A percentile compares a stretch with the other conserved stretches of the same genome.
phyloP scores from a whole-genome alignment of 2,329 filamentous ascomycete genomes.

The Emergomyces pasteurianus region DNA sequence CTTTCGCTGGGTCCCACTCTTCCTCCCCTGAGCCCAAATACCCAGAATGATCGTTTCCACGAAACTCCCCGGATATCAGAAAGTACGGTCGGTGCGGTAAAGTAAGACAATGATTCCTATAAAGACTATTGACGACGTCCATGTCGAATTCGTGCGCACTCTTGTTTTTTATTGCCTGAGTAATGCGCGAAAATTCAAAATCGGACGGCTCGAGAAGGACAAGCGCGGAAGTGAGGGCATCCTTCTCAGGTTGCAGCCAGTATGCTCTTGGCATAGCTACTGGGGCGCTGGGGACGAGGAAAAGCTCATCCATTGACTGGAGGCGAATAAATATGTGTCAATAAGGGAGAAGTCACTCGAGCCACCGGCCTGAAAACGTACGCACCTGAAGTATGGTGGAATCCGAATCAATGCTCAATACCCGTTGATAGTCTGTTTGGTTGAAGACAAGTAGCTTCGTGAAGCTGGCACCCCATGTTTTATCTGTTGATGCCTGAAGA shows the following conservation, averaged over 20 bases:
- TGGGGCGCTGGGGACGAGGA: slow-evolving; percentile 45
- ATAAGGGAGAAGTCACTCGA: not conserved
- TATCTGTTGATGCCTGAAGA: slow-evolving; percentile 20
- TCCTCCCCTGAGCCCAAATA: not conserved
- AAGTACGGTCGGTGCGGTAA: not conserved
- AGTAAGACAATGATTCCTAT: not conserved
- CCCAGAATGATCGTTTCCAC: not conserved
- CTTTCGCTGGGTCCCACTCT: not conserved
- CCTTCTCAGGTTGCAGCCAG: slow-evolving; percentile 39
- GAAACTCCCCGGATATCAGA: not conserved
- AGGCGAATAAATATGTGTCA: not conserved
- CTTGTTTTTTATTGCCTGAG: not conserved
- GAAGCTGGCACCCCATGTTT: slow-evolving; percentile 49
- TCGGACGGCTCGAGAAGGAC: not conserved
- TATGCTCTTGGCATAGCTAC: slow-evolving; percentile 58
- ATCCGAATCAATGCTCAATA: slow-evolving; percentile 49
- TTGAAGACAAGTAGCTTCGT: slow-evolving; percentile 58
- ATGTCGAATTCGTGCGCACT: not conserved
- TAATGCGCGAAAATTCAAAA: not conserved
- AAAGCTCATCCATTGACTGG: slow-evolving; percentile 50
- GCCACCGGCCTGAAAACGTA: not conserved
- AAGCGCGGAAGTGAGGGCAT: not conserved
- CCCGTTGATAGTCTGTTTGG: slow-evolving; percentile 46
- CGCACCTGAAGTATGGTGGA: slow-evolving; percentile 38
- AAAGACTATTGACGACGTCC: not conserved